Base-by-base conservation (phyloP, 441 rosid species). In the Monsonia emarginata region DNA sequence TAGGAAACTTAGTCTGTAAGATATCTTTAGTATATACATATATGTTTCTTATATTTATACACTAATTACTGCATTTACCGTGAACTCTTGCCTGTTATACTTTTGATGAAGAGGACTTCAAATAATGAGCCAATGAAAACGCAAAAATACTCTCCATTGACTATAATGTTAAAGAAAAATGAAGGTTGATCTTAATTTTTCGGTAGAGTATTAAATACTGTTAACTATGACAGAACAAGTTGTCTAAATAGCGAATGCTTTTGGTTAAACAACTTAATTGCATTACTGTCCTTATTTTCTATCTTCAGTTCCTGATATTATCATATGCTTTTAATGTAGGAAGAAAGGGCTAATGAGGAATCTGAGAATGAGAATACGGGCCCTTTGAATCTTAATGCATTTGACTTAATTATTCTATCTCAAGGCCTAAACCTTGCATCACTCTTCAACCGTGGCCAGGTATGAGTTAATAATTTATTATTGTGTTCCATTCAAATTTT, bases 401-500 rank as follows among this genome's bases (percentile, higher is more conserved):
- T 94, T 25, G 98, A 94, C 82, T 59, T 94, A 63, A 90, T 90
- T 64, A 80, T 86, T 79, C 78, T 94, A 63, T 94, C 98, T 64
- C 98, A 89, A 77, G 98, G 98, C 67, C 74, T 94, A 75, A 94
- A 94, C 77, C 98, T 94, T 21, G 88, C 96, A 61, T 77, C 96
- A 13, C 81, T 94, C 26, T 94, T 94, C 78, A 91, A 90, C 76
- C 88, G 90, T 70, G 97, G 96, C 66, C 77, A 85, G 95, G 98
- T 93, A 83, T 11, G 63, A 18, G 5, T 65, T 18, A 1, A 31
- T 25, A 11, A 13, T 8, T n/a, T 19, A 21, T 13, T 66, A 28
- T n/a, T 21, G 18, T 56, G 21, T 5, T 48, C 10, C 7, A 5
- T 2, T 14, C 52, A 14, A 31, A n/a, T 31, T 31, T 31, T 31